These are phyloP conservation scores for Aspergillus hiratsukae DNA, from an alignment of 2,329 filamentous ascomycete species.

Conservation along the genomic window DNA sequence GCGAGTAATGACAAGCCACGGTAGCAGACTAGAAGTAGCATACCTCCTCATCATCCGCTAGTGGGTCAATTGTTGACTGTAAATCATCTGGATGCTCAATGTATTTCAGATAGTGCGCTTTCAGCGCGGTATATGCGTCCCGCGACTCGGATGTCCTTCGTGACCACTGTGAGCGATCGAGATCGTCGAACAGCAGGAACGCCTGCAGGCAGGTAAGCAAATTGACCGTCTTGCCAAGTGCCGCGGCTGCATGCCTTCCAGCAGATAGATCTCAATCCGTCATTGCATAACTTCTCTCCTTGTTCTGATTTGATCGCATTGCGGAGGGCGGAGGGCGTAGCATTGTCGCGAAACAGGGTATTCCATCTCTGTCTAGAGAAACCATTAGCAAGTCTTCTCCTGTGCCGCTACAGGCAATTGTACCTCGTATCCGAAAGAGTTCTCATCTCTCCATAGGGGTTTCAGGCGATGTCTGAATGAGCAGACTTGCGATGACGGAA, in stretches of 20 bases:
- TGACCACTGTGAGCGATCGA: constrained; percentile 64
- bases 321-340: constrained; percentile 58
- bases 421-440: constrained; percentile 53
- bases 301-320: constrained; percentile 59
- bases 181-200: constrained; percentile 72
- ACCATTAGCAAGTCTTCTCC: constrained; percentile 1
- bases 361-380: constrained; percentile 61
- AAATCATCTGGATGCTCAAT: constrained; percentile 82
- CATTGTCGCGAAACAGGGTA: constrained; percentile 52
- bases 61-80: constrained; percentile 69
- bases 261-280: constrained; percentile 77
- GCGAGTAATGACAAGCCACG: constrained; percentile 41
- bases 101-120: constrained; percentile 71
- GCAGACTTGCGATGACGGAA: not conserved
- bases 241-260: constrained; percentile 66
- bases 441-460: constrained; percentile 43
- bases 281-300: constrained; percentile 59
- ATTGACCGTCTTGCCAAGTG: constrained; percentile 5
- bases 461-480: constrained; percentile 1
- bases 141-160: constrained; percentile 64
- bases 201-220: constrained; percentile 47
- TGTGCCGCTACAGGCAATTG: not conserved
- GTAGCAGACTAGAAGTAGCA: constrained; percentile 17
- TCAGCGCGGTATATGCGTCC: constrained; percentile 66
- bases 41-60: constrained; percentile 75